Conservation (phyloP, 1,284 basidiomycete species). For the Ceratobasidium sp. region DNA sequence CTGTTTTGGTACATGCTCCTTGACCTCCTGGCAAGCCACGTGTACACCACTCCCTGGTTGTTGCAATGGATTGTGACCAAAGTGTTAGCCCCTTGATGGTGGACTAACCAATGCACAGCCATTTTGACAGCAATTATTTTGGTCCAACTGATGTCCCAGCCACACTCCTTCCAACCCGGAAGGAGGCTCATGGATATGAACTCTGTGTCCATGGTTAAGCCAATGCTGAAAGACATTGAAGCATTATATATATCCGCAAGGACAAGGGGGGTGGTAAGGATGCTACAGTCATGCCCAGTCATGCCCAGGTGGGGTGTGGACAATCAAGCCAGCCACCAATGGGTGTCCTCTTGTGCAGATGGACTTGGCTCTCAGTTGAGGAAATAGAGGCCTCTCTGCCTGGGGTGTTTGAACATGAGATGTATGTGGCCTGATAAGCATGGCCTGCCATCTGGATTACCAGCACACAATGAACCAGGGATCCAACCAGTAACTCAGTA, state of each 20-base stretch:
- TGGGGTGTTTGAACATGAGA: background rate
- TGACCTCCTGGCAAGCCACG: slow-evolving; percentile 50
- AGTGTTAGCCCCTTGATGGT: slow-evolving; percentile 6
- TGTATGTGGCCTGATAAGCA: background rate
- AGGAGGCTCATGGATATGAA: slow-evolving; percentile 54
- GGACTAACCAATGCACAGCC: slow-evolving; percentile 39
- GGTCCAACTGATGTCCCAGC: slow-evolving; percentile 57
- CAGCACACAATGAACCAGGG: slow-evolving; percentile 26
- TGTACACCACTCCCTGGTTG: slow-evolving; percentile 53
- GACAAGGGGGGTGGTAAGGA: background rate
- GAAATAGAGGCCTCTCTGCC: background rate
- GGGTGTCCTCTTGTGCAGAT: background rate
- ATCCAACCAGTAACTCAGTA: background rate
- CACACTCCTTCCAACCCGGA: slow-evolving; percentile 48
- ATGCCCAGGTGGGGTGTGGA: background rate
- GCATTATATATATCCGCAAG: slow-evolving; percentile 47
- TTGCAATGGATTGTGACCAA: slow-evolving; percentile 51
- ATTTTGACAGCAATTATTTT: slow-evolving; percentile 58
- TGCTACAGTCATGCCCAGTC: slow-evolving; percentile 42
- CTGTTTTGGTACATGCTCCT: slow-evolving; percentile 54
- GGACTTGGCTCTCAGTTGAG: no score
- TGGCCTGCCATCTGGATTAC: slow-evolving; percentile 8
- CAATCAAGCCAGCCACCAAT: background rate
- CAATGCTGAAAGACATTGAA: slow-evolving; percentile 56
- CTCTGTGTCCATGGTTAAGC: slow-evolving; percentile 50